Percentiles rank a stretch among this genome's conserved stretches.
Evolutionary conservation across 495 filamentous ascomycete species (phyloP).

Genomic region (Hypoxylon lienhwacheense): DNA sequence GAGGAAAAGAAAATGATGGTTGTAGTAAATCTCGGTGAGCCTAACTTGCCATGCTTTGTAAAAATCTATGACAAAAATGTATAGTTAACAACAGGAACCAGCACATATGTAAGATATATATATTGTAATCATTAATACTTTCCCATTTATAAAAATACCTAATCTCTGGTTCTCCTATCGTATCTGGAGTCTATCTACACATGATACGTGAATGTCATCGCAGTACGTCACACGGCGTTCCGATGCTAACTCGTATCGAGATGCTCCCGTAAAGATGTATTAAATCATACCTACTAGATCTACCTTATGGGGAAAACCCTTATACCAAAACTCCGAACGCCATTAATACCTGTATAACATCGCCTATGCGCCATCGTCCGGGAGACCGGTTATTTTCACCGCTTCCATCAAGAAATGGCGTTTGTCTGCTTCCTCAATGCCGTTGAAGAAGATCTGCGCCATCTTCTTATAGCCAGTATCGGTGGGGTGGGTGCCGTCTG

Average conservation of each 20-base stretch:
- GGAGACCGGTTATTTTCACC: constrained; percentile 12
- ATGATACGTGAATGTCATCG: no score
- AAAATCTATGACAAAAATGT: not conserved
- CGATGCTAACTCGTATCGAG: no score
- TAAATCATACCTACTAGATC: no score
- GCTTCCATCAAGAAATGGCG: constrained; percentile 1
- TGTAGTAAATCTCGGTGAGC: not conserved
- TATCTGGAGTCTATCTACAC: no score
- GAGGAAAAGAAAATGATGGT: no score
- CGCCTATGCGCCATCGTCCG: constrained; percentile 13
- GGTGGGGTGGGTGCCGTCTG: constrained; percentile 54
- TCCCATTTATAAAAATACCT: no score
- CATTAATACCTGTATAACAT: not conserved
- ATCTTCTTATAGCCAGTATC: constrained; percentile 56
- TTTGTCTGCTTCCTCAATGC: constrained; percentile 37
- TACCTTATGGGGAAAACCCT: not conserved
- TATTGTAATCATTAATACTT: no score
- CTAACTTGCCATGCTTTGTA: not conserved
- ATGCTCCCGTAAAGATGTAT: no score
- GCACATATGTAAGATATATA: not conserved
- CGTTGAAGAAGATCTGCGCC: constrained; percentile 55
- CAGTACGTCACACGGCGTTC: no score
- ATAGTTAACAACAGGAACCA: no score
- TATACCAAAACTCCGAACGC: constrained; percentile 6
- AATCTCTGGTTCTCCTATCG: no score